Base-by-base conservation (phyloP, 163 green algal genomes). In the Picocystis sp. region DNA sequence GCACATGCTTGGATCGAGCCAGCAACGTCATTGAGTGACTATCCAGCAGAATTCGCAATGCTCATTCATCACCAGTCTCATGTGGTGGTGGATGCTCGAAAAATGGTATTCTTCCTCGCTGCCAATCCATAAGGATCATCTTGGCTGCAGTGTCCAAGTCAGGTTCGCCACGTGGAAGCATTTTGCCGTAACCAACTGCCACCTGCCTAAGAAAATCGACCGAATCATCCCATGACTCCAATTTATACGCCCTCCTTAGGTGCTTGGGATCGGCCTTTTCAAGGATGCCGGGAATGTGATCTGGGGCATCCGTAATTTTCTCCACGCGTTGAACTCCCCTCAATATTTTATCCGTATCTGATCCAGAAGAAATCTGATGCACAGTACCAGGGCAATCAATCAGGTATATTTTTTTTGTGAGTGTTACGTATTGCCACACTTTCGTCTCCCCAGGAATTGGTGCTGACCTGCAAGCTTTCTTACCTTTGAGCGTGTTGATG, bases 371-470 rank as follows among this genome's bases (percentile, higher is more conserved):
- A 54, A 75, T 69, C 66, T 88, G 79, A 75, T 97, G 93, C 29
- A 99, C 90, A 17, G 97, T 84, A 22, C 90, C 90, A 0, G 90
- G 90, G 69, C 86, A 96, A 77, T 99, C 90, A 56, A 99, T 97
- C 43, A 96, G 81, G 75, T 94, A 95, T 70, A 99, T 94, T 53
- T 81, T 78, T 81, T 94, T 95, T 74, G 93, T 98, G 13, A 99
- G 81, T 15, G 88, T 98, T 70, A 99, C 90, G 81, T 96, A 99
- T 74, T 97, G 90, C 90, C 90, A 99, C 56, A 98, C 76, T 50
- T 97, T 96, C 52, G 90, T 99, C 76, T 98, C 83, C 1, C 90
- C 90, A 2, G 90, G 90, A 6, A 98, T 75, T 1, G 90, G 90
- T 2, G 90, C 87, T 17, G 86, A 76, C 43, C 91, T 93, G 80